Conservation (phyloP, 2,329 filamentous ascomycete genomes). For the Ophiosphaerella narmari region DNA sequence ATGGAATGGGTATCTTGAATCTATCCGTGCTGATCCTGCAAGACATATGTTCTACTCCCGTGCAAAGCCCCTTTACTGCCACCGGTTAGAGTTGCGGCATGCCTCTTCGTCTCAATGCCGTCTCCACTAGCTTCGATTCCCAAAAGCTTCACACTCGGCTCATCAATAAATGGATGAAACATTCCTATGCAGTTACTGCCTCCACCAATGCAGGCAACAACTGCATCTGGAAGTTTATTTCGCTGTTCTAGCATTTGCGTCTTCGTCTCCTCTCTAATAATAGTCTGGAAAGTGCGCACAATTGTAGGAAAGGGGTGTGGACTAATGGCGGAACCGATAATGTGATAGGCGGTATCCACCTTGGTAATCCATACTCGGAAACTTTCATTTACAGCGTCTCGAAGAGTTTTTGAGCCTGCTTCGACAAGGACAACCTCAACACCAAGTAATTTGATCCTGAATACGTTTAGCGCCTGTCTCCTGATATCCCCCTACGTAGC, state of each 20-base stretch:
- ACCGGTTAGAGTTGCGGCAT: slow-evolving; percentile 84
- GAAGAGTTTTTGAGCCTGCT: slow-evolving; percentile 72
- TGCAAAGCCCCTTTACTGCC: slow-evolving; percentile 92
- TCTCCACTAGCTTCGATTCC: slow-evolving; percentile 96
- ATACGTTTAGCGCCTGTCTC: slow-evolving; percentile 94
- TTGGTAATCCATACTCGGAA: slow-evolving; percentile 91
- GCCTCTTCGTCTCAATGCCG: slow-evolving; percentile 80
- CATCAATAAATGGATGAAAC: slow-evolving; percentile 95
- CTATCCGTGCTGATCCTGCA: slow-evolving; percentile 91
- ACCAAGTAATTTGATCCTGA: slow-evolving; percentile 95
- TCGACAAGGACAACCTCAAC: slow-evolving; percentile 92
- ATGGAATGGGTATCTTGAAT: slow-evolving; percentile 95
- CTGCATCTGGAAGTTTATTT: slow-evolving; percentile 90
- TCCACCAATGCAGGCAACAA: slow-evolving; percentile 96
- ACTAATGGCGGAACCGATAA: slow-evolving; percentile 95
- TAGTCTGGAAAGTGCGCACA: slow-evolving; percentile 94
- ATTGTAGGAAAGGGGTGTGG: slow-evolving; percentile 98
- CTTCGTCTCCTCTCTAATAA: slow-evolving; percentile 95
- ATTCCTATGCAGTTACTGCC: slow-evolving; percentile 95
- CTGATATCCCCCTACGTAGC: slow-evolving; percentile 76
- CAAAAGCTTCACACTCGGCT: slow-evolving; percentile 81
- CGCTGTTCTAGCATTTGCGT: slow-evolving; percentile 82
- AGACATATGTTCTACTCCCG: slow-evolving; percentile 92
- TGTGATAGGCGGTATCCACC: slow-evolving; percentile 94
- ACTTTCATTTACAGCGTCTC: slow-evolving; percentile 85